phyloP scores from a whole-genome alignment of 139 green algal genomes.

The Nannochloris sp. region DNA sequence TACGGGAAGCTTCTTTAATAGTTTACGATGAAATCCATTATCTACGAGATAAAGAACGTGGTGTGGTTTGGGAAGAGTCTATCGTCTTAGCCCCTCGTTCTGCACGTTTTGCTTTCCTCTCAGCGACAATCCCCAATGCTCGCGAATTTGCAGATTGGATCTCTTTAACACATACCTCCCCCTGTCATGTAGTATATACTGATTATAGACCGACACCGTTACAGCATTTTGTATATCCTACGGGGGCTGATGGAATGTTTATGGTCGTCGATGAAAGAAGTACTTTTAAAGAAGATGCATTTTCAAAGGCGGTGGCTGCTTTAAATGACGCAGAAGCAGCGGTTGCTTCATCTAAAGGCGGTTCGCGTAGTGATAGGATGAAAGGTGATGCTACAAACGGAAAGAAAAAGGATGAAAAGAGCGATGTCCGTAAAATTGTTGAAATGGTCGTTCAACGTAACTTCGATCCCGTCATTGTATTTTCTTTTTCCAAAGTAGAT shows the following conservation, averaged over 20 bases:
- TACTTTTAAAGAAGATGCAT: constrained; percentile 64
- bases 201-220: constrained; percentile 77
- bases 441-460: constrained; percentile 77
- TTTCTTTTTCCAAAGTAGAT: constrained; percentile 70
- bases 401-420: constrained; percentile 20
- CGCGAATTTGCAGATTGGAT: constrained; percentile 77
- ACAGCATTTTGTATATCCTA: constrained; percentile 72
- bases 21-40: constrained; percentile 70
- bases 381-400: constrained; percentile 8
- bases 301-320: constrained; percentile 50
- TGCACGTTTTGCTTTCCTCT: constrained; percentile 69
- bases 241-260: constrained; percentile 55
- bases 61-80: constrained; percentile 77
- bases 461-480: constrained; percentile 82
- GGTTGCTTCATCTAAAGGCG: background rate
- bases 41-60: constrained; percentile 64
- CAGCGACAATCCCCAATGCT: constrained; percentile 76
- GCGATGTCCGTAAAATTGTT: constrained; percentile 88
- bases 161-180: constrained; percentile 42
- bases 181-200: constrained; percentile 71
- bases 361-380: background rate
- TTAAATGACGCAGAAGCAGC: constrained; percentile 22
- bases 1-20: constrained; percentile 54
- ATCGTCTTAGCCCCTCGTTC: constrained; percentile 47
- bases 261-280: constrained; percentile 55